These are phyloP conservation scores for Chytriomyces confervae DNA, from an alignment of 192 early-diverging fungal species.

Conservation along the genomic window DNA sequence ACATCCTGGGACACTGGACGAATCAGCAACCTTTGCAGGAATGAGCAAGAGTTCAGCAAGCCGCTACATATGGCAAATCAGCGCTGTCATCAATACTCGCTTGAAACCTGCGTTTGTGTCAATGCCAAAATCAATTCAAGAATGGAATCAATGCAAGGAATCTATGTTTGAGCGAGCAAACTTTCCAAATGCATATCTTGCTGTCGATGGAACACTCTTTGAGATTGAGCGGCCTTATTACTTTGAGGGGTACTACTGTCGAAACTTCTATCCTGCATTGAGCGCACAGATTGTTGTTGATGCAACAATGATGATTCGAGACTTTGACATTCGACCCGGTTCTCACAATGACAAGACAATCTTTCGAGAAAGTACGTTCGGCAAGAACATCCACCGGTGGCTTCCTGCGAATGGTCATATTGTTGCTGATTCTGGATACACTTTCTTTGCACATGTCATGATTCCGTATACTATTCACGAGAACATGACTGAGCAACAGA, in stretches of 20 bases:
- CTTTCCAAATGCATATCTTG: conserved; percentile 11
- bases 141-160: neutral
- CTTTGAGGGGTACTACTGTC: conserved; percentile 21
- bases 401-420: conserved; percentile 1
- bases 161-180: neutral
- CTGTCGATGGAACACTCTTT: conserved; percentile 14
- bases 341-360: conserved; percentile 11
- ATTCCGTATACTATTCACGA: neutral
- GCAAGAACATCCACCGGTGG: conserved; percentile 9
- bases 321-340: conserved; percentile 7
- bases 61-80: conserved; percentile 18
- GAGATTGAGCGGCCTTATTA: conserved; percentile 13
- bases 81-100: neutral
- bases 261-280: neutral
- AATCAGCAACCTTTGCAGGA: too few species aligned
- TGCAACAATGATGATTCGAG: neutral
- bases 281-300: conserved; percentile 10
- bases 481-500: neutral
- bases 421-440: conserved; percentile 18
- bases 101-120: neutral
- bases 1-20: conserved; percentile 11
- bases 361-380: neutral
- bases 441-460: neutral
- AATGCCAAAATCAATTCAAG: neutral
- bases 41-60: neutral